Evolutionary conservation across 1,139 yeast species (phyloP).

Genomic region (Taphrina betulina): DNA sequence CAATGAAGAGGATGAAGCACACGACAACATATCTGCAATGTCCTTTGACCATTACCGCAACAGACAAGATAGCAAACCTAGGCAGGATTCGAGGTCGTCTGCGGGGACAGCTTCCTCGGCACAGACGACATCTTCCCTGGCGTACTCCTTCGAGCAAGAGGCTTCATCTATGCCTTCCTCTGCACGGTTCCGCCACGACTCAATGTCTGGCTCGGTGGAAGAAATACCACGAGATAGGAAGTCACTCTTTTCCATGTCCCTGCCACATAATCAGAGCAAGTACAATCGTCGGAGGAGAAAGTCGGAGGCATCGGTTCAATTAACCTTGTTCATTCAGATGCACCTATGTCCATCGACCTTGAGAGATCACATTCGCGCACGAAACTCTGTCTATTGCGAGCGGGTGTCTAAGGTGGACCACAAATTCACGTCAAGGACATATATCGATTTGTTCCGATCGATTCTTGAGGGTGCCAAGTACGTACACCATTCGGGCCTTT

Average conservation of each 20-base stretch:
- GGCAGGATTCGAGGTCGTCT: background rate
- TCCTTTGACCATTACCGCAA: background rate
- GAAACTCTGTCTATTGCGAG: constrained; percentile 12
- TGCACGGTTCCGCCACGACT: background rate
- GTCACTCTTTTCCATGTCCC: constrained; percentile 16
- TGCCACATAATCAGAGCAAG: constrained; percentile 12
- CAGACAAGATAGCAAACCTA: background rate
- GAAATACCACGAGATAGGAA: constrained; percentile 4
- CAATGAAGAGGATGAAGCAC: background rate
- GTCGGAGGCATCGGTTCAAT: constrained; percentile 10
- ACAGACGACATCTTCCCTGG: background rate
- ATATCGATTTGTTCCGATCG: constrained; percentile 62
- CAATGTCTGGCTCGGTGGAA: constrained; percentile 6
- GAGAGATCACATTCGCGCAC: constrained; percentile 21
- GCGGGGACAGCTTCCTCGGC: background rate
- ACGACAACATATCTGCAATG: background rate
- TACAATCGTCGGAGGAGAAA: constrained; percentile 13
- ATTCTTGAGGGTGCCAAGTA: constrained; percentile 85
- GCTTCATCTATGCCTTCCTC: constrained; percentile 18
- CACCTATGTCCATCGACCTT: constrained; percentile 31
- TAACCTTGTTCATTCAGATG: constrained; percentile 75
- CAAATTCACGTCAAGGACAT: constrained; percentile 3
- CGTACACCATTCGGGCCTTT: constrained; percentile 89
- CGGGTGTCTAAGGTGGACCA: constrained; percentile 1
- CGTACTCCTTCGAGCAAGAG: background rate